phyloP scores from a whole-genome alignment of 225 moss, liverwort and hornwort genomes.

The Neckera pumila region DNA sequence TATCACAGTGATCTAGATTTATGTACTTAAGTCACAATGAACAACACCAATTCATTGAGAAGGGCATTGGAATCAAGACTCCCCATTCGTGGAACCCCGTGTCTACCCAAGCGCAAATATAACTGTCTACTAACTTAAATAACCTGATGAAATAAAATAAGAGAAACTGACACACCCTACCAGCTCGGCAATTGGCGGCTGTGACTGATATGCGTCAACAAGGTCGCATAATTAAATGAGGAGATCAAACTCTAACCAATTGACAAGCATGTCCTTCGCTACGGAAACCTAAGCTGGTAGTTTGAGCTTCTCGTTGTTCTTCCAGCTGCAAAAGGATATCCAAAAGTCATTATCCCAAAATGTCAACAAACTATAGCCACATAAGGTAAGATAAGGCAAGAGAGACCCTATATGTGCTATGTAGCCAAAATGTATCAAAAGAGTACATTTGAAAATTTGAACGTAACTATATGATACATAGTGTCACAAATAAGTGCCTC shows the following conservation, averaged over 20 bases:
- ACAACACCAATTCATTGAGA: neutral
- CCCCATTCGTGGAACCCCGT: neutral
- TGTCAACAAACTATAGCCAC: neutral
- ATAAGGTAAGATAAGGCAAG: neutral
- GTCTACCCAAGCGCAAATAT: neutral
- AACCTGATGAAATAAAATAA: neutral
- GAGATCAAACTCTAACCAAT: neutral
- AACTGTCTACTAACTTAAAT: neutral
- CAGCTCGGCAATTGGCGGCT: slow-evolving; percentile 30
- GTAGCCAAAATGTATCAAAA: neutral
- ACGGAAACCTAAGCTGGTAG: slow-evolving; percentile 29
- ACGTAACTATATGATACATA: neutral
- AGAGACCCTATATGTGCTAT: neutral
- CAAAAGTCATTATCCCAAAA: neutral
- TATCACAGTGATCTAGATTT: neutral
- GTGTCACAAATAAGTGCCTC: neutral
- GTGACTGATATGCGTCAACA: neutral
- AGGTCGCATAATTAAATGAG: neutral
- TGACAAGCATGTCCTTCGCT: neutral
- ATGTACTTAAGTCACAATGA: neutral
- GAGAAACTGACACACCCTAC: neutral
- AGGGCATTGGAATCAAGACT: neutral
- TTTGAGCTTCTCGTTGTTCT: slow-evolving; percentile 52
- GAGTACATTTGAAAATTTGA: neutral
- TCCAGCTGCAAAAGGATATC: slow-evolving; percentile 33